phyloP scores from a whole-genome alignment of 345 rosid species.

The Dipteronia sinensis region DNA sequence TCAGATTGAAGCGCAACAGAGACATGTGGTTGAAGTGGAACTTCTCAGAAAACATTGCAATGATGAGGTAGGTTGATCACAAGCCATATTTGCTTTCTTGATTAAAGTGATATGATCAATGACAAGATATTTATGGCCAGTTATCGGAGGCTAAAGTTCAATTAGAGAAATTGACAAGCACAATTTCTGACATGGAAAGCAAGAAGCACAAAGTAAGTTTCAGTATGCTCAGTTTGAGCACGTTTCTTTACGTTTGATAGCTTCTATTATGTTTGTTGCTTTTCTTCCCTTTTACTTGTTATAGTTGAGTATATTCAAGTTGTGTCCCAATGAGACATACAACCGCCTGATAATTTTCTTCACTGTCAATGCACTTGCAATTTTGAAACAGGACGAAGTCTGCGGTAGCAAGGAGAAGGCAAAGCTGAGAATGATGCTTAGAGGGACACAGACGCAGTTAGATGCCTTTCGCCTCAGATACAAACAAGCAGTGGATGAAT shows the following conservation, averaged over 20 bases:
- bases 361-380: too few relatives aligned
- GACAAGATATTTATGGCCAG: constrained; percentile 33
- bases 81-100: background rate
- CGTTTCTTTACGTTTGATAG: too few relatives aligned
- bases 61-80: constrained; percentile 30
- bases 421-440: constrained; percentile 75
- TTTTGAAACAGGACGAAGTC: constrained; percentile 43
- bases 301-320: too few relatives aligned
- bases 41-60: constrained; percentile 18
- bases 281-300: too few relatives aligned
- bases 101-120: constrained; percentile 1
- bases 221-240: too few relatives aligned
- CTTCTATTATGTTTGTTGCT: too few relatives aligned
- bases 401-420: constrained; percentile 54
- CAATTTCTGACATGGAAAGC: constrained; percentile 46
- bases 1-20: constrained; percentile 35
- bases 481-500: constrained; percentile 50
- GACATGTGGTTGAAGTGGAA: constrained; percentile 24
- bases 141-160: constrained; percentile 39
- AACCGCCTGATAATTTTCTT: too few relatives aligned
- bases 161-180: constrained; percentile 39
- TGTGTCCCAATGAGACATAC: too few relatives aligned
- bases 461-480: constrained; percentile 58
- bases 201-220: constrained; percentile 50
- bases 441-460: constrained; percentile 70